Percentiles rank a stretch among this genome's conserved stretches.
Evolutionary conservation across 257 asterid genomes (phyloP).

Genomic region (Euphrasia confusa): DNA sequence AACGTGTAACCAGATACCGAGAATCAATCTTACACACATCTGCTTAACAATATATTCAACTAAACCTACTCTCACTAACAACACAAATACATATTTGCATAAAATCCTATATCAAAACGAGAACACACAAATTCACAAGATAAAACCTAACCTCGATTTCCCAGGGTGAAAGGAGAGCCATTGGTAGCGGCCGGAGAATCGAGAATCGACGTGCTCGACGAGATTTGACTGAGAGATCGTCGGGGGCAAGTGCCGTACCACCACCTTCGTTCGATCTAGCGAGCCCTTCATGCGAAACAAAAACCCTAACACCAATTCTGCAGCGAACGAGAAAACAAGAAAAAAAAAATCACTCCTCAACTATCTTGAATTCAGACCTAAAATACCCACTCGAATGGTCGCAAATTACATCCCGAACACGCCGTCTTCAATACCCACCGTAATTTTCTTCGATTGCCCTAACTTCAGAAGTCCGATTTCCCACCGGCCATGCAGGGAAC

Average conservation of each 20-base stretch:
- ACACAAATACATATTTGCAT: background rate
- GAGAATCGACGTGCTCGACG: slow-evolving; percentile 60
- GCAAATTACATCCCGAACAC: slow-evolving; percentile 38
- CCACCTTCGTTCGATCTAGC: slow-evolving; percentile 80
- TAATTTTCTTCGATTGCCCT: slow-evolving; percentile 29
- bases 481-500: slow-evolving; percentile 39
- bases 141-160: slow-evolving; percentile 52
- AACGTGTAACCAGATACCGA: background rate
- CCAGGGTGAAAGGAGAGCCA: slow-evolving; percentile 60
- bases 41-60: background rate
- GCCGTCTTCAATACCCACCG: slow-evolving; percentile 4
- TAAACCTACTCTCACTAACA: background rate
- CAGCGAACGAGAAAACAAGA: slow-evolving; percentile 2
- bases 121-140: background rate
- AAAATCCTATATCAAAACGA: background rate
- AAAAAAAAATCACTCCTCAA: slow-evolving; percentile 19
- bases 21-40: slow-evolving; percentile 3
- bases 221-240: slow-evolving; percentile 64
- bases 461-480: slow-evolving; percentile 32
- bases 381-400: slow-evolving; percentile 23
- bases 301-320: slow-evolving; percentile 45
- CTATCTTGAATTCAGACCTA: slow-evolving; percentile 13
- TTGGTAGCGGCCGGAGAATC: slow-evolving; percentile 62
- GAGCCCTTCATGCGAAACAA: slow-evolving; percentile 62
- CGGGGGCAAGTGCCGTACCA: slow-evolving; percentile 89